A percentile compares a stretch with the other conserved stretches of the same genome.
Evolutionary conservation across 1,284 basidiomycete species (phyloP).

Genomic region (Naganishia albida): DNA sequence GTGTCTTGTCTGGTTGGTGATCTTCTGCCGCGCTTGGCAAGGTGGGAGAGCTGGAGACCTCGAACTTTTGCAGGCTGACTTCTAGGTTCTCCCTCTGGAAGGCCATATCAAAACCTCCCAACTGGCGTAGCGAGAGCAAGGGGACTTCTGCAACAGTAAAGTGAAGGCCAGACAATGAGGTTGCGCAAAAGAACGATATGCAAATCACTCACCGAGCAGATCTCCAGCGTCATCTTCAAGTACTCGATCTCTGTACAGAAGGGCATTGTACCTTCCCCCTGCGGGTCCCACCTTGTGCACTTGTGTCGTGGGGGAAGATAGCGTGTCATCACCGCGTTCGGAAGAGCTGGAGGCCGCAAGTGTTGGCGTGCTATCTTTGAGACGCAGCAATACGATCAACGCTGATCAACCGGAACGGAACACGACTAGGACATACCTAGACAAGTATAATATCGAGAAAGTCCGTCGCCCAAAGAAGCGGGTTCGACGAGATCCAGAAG

Average conservation of each 20-base stretch:
- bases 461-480: background rate
- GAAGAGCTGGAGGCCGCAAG: conserved; percentile 11
- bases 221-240: background rate
- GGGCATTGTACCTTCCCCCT: background rate
- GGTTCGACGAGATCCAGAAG: conserved; percentile 5
- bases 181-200: background rate
- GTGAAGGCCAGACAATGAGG: background rate
- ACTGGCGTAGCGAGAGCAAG: background rate
- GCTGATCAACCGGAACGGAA: background rate
- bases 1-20: background rate
- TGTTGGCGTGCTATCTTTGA: conserved; percentile 4
- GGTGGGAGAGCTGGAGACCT: background rate
- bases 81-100: background rate
- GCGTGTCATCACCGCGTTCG: background rate
- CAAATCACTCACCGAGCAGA: conserved; percentile 1
- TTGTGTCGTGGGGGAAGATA: background rate
- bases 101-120: background rate
- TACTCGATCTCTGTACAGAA: background rate
- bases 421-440: background rate
- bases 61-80: background rate
- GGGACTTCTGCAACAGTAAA: background rate
- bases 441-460: background rate
- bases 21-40: background rate
- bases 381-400: background rate
- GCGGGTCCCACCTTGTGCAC: too few species aligned